A percentile compares a stretch with the other conserved stretches of the same genome.
phyloP scores from a whole-genome alignment of 179 eudicot species.

The Beta corolliflora region DNA sequence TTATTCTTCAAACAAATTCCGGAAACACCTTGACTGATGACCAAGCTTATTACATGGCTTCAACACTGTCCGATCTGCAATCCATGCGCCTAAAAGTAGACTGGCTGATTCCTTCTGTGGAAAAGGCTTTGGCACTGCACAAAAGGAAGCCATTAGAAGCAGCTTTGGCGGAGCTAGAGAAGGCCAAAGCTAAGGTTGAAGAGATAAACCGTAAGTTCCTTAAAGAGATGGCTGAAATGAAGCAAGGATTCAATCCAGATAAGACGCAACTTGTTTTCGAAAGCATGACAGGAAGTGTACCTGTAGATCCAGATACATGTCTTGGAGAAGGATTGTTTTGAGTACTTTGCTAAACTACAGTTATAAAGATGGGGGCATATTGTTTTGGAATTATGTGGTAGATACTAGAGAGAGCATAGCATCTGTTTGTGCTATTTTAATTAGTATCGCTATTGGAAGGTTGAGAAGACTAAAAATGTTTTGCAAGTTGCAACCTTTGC shows the following conservation, averaged over 20 bases:
- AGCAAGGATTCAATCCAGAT: not conserved
- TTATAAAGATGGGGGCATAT: too few relatives aligned
- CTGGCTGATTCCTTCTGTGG: conserved; percentile 4
- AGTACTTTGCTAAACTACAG: not conserved
- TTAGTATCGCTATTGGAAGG: too few relatives aligned
- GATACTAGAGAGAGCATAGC: too few relatives aligned
- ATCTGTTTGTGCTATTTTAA: too few relatives aligned
- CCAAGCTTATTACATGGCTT: not conserved
- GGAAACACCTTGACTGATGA: not conserved
- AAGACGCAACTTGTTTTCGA: not conserved
- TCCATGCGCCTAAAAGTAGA: not conserved
- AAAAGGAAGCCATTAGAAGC: not conserved
- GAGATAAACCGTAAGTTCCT: not conserved
- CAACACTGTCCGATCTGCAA: not conserved
- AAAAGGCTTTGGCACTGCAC: conserved; percentile 4
- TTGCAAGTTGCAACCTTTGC: too few relatives aligned
- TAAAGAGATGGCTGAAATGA: not conserved
- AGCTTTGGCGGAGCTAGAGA: not conserved
- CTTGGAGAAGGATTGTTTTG: conserved; percentile 5
- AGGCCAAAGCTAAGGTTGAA: conserved; percentile 1
- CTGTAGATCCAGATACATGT: not conserved
- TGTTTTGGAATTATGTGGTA: too few relatives aligned
- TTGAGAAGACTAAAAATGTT: too few relatives aligned
- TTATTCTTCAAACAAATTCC: conserved; percentile 16
- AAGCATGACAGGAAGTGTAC: not conserved